Conservation (phyloP, 1,284 basidiomycete species). For the Moesziomyces parantarcticus region DNA sequence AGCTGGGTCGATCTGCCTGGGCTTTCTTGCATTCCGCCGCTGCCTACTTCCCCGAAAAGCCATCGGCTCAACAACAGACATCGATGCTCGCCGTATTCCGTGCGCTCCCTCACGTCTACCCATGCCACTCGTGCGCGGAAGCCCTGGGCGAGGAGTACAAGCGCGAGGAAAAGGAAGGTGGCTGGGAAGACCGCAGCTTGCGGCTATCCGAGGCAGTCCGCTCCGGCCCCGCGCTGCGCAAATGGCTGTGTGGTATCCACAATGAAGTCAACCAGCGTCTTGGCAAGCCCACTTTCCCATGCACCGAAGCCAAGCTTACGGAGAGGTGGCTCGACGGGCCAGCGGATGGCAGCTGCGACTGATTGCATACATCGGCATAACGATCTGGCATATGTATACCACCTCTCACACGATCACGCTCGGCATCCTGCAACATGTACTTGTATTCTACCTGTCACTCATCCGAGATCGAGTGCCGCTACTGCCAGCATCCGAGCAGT, state of each 20-base stretch:
- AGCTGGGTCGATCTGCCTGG: constrained; percentile 63
- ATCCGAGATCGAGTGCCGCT: not conserved
- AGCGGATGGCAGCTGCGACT: constrained; percentile 58
- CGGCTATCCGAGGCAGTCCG: constrained; percentile 24
- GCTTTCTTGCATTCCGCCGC: constrained; percentile 62
- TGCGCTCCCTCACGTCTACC: constrained; percentile 59
- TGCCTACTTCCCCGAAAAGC: constrained; percentile 62
- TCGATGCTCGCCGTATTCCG: constrained; percentile 58
- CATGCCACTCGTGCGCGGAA: constrained; percentile 60
- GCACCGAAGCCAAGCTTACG: constrained; percentile 49
- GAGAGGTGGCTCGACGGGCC: constrained; percentile 63
- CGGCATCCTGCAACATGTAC: constrained; percentile 13
- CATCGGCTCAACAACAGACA: constrained; percentile 47
- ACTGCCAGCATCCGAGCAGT: not conserved
- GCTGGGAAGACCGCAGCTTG: constrained; percentile 43
- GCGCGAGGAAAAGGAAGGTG: constrained; percentile 35
- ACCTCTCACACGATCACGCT: constrained; percentile 15
- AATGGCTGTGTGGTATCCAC: constrained; percentile 64
- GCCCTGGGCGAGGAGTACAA: constrained; percentile 55
- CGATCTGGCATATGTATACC: constrained; percentile 1
- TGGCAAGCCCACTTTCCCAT: constrained; percentile 59
- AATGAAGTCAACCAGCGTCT: constrained; percentile 65
- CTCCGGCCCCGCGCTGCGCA: constrained; percentile 43
- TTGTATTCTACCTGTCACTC: constrained; percentile 1
- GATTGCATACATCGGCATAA: constrained; percentile 4